Conservation (phyloP, 257 asterid genomes). For the Nicotiana otophora region DNA sequence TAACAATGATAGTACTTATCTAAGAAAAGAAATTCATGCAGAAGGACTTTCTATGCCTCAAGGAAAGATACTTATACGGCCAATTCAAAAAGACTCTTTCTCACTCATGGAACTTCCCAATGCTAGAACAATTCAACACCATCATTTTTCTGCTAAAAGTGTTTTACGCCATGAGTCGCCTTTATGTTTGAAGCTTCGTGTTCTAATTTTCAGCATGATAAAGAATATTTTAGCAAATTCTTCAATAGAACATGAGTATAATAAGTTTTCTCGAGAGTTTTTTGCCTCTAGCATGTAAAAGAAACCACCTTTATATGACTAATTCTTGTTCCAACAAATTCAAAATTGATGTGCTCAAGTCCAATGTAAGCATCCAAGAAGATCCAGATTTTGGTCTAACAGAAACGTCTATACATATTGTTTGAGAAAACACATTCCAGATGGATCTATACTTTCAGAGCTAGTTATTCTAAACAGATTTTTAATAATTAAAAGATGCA, state of each 20-base stretch:
- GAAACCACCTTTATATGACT: not conserved
- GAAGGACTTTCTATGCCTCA: not conserved
- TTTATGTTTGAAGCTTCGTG: not conserved
- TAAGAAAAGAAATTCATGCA: not conserved
- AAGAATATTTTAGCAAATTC: not conserved
- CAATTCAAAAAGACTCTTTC: not conserved
- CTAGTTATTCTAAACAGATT: not conserved
- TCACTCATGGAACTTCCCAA: not conserved
- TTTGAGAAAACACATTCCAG: not conserved
- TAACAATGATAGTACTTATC: not conserved
- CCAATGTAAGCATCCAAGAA: not conserved
- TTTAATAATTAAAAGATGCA: not conserved
- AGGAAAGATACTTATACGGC: conserved; percentile 19
- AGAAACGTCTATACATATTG: not conserved
- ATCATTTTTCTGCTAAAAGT: not conserved
- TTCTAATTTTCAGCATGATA: not conserved
- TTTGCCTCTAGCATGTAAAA: not conserved
- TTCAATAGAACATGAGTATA: not conserved
- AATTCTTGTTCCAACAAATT: not conserved
- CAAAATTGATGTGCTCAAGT: not conserved
- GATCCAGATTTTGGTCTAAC: not conserved
- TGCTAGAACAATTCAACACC: not conserved
- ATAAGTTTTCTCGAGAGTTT: not conserved
- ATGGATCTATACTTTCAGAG: not conserved
- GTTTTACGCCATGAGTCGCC: not conserved